Evolutionary conservation across 257 asterid genomes (phyloP), one percentile per base, ranked within the genome.

Genomic region (Solanum bulbocastanum): DNA sequence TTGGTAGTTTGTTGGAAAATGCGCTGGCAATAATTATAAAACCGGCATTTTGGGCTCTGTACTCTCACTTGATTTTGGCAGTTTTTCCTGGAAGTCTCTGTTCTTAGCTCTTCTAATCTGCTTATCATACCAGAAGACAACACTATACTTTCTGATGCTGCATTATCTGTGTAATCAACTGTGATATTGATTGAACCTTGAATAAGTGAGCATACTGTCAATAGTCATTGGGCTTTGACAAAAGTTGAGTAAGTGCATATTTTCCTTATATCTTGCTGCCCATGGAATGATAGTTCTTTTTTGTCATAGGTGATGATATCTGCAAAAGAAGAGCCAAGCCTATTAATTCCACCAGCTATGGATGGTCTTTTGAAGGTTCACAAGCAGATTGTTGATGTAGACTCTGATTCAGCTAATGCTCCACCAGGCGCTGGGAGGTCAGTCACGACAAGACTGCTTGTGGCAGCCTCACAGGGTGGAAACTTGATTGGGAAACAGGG

Each of bases 401-500:
- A 91, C 86, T 83, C 92, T 23, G 98, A 96, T 88, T 91, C 94
- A 65, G 90, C 94, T 88, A 90, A 87, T 87, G 87, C 91, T 87
- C 92, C 90, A 73, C 85, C 94, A 30, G 94, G 90, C 85, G 44
- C 75, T 58, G 88, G 92, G 72, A 93, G 93, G 89, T 89, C 91
- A 32, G 89, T 91, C 84, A 87, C 94, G 88, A 96, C 99, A 75
- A 92, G 98, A 91, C 93, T 96, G 90, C 98, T 96, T 79, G 96
- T 96, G 65, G 98, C 98, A 83, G 98, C 96, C 88, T 88, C 96
- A 44, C 99, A 96, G 90, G 98, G 97, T 89, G 98, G 99, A 88
- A 92, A 93, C 91, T 93, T 96, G 93, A 96, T 96, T 83, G 99
- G 99, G 91, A 96, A 96, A 92, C 99, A 96, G 91, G 98, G 99